Conservation (phyloP, 169 alveolate species). For the Cryptosporidium sp. region DNA sequence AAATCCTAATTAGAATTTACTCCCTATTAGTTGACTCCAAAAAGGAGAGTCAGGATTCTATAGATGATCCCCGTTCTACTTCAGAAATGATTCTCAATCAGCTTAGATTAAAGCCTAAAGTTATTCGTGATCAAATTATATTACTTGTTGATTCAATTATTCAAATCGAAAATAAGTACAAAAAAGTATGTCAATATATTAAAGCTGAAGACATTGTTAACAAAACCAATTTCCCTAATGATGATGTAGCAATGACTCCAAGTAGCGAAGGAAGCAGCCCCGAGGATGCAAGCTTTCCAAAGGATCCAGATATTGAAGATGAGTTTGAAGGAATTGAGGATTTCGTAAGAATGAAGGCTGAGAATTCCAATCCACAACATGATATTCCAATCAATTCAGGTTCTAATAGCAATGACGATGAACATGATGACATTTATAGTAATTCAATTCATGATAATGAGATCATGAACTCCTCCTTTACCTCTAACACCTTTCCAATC, state of each 20-base stretch:
- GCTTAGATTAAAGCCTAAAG: conserved; percentile 1
- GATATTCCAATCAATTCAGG: conserved; percentile 8
- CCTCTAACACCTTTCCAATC: conserved; percentile 69
- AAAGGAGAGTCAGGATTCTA: background rate
- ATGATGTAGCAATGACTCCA: conserved; percentile 70
- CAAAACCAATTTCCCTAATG: background rate
- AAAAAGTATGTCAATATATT: background rate
- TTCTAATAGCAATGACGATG: conserved; percentile 36
- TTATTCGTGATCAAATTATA: conserved; percentile 39
- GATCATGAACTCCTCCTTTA: conserved; percentile 11
- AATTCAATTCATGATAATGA: conserved; percentile 10
- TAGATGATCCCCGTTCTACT: background rate
- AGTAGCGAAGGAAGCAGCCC: conserved; percentile 29
- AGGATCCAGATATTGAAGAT: conserved; percentile 6
- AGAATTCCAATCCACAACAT: background rate
- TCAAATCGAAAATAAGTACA: background rate
- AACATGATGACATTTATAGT: conserved; percentile 14
- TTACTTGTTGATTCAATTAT: conserved; percentile 30
- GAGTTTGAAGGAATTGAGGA: conserved; percentile 6
- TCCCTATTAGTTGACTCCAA: background rate
- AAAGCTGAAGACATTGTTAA: background rate
- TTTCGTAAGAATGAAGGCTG: background rate
- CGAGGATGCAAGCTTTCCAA: background rate
- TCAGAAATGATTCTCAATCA: conserved; percentile 36
- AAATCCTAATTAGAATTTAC: background rate